Conservation (phyloP, 2,329 filamentous ascomycete genomes). For the Fusarium liriodendri region DNA sequence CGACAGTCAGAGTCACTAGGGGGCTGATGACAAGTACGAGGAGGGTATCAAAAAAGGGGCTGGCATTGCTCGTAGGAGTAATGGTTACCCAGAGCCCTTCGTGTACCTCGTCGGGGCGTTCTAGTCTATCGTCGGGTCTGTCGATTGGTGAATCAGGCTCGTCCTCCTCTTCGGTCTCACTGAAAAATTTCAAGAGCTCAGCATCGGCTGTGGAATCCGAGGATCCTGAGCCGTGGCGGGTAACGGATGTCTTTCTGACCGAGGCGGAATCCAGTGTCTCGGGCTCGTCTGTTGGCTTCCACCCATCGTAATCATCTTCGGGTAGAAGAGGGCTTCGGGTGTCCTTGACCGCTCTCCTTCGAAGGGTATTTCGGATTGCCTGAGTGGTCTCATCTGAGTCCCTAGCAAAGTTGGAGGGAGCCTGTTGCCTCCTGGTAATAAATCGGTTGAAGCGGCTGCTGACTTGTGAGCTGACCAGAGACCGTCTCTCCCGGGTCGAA, state of each 20-base stretch:
- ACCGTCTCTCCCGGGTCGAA: constrained; percentile 30
- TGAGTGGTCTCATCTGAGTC: constrained; percentile 21
- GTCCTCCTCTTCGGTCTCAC: constrained; percentile 41
- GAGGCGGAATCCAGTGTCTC: constrained; percentile 18
- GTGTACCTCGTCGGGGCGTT: constrained; percentile 47
- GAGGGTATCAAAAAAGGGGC: constrained; percentile 94
- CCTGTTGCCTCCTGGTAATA: constrained; percentile 19
- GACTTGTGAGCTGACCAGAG: constrained; percentile 1
- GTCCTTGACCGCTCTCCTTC: constrained; percentile 19
- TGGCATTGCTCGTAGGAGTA: constrained; percentile 88
- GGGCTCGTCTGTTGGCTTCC: constrained; percentile 1
- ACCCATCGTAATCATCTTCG: constrained; percentile 23
- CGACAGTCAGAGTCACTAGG: constrained; percentile 89
- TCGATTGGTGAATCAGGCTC: constrained; percentile 41
- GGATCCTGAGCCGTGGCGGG: background rate
- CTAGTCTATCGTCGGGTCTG: constrained; percentile 33
- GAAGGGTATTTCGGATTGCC: background rate
- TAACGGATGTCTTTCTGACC: constrained; percentile 8
- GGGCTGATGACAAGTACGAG: constrained; percentile 97
- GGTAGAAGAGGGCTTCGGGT: constrained; percentile 29
- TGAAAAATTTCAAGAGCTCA: constrained; percentile 34
- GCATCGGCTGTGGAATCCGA: constrained; percentile 13
- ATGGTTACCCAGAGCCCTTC: constrained; percentile 97
- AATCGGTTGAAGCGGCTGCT: constrained; percentile 15
- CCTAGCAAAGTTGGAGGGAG: constrained; percentile 6